Conservation (phyloP, 257 asterid species). For the Jasminum sambac region DNA sequence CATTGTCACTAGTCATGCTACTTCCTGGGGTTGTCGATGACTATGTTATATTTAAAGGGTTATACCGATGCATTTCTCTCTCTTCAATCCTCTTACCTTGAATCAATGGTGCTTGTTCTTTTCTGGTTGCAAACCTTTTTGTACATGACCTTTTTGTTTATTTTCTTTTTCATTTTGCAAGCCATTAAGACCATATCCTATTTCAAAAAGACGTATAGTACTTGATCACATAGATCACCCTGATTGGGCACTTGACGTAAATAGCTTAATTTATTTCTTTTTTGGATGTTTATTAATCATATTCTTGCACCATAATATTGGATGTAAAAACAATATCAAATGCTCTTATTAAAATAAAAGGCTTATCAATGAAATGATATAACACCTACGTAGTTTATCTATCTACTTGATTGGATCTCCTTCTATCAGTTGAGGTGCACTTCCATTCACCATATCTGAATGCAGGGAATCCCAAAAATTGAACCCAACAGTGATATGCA, state of each 20-base stretch:
- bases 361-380: constrained; percentile 5
- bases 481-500: constrained; percentile 94
- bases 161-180: constrained; percentile 33
- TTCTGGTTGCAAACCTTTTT: background rate
- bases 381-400: constrained; percentile 1
- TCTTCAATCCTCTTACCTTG: background rate
- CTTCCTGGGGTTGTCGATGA: background rate
- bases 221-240: constrained; percentile 85
- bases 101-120: background rate
- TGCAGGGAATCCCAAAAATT: constrained; percentile 86
- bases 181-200: constrained; percentile 75
- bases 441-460: constrained; percentile 11
- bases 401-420: background rate
- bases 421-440: constrained; percentile 16
- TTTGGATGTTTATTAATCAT: constrained; percentile 16
- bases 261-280: constrained; percentile 33
- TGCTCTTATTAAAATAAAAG: constrained; percentile 8
- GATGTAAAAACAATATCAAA: background rate
- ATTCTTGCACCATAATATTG: constrained; percentile 1
- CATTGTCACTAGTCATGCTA: background rate
- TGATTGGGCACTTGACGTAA: constrained; percentile 94
- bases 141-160: constrained; percentile 7
- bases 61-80: background rate
- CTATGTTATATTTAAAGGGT: background rate
- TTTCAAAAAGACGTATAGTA: constrained; percentile 63